A percentile compares a stretch with the other conserved stretches of the same genome.
Evolutionary conservation across 768 basidiomycete species (phyloP).

Genomic region (Boletus pseudo-olivaceus): DNA sequence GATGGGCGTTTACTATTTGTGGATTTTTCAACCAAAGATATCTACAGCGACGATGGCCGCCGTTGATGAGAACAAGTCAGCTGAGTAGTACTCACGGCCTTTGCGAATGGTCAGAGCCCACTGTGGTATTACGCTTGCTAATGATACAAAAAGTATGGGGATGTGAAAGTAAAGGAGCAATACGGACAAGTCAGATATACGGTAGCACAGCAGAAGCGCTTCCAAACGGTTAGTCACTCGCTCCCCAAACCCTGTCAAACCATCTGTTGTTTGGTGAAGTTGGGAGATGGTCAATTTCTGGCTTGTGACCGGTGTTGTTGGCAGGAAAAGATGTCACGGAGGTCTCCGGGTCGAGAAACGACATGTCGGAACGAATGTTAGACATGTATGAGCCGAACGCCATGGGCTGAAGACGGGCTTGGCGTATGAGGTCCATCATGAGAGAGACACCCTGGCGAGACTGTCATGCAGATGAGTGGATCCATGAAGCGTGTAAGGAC

Average conservation of each 20-base stretch:
- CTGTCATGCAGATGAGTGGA: conserved; percentile 35
- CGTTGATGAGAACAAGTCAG: conserved; percentile 7
- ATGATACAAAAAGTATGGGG: conserved; percentile 30
- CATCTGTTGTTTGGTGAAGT: conserved; percentile 19
- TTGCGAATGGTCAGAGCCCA: background rate
- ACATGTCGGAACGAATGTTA: conserved; percentile 32
- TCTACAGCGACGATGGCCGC: conserved; percentile 1
- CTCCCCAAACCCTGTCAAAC: conserved; percentile 27
- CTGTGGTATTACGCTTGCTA: conserved; percentile 28
- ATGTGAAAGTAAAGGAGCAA: conserved; percentile 13
- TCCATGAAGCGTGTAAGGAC: background rate
- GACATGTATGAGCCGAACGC: conserved; percentile 38
- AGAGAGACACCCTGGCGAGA: conserved; percentile 86
- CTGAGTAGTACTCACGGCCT: conserved; percentile 5
- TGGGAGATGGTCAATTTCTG: conserved; percentile 12
- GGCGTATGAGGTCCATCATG: conserved; percentile 73
- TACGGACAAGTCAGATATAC: conserved; percentile 16
- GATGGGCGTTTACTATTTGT: background rate
- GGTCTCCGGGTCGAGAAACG: conserved; percentile 24
- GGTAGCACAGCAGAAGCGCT: conserved; percentile 10
- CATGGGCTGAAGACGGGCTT: conserved; percentile 63
- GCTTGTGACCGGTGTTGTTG: conserved; percentile 13
- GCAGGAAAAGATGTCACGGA: conserved; percentile 12
- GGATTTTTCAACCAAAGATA: conserved; percentile 5
- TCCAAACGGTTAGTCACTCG: conserved; percentile 8